Base-by-base conservation (phyloP, 192 early-diverging fungal species). In the Linnemannia exigua region DNA sequence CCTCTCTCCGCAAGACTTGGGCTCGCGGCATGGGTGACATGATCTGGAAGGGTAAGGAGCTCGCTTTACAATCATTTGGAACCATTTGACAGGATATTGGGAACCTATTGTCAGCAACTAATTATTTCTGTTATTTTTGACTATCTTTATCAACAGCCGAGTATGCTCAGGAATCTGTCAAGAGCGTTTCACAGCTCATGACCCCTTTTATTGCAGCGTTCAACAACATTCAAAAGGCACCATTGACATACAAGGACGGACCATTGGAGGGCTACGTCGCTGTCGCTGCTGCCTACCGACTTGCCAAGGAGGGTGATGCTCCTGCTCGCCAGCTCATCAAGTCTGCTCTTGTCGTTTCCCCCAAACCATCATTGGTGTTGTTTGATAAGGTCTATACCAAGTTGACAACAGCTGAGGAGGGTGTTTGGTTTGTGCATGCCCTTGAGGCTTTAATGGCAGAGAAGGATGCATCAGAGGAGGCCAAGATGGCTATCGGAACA, bases 301-400 rank as follows among this genome's bases (percentile, higher is more conserved):
- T 89, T 35, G 63, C 70, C 12, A 66, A 79, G 44, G 61, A 44
- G 15, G 79, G 80, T 20, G 67, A 89, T n/a, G 87, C 85, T 2
- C 47, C 54, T 0, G 48, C 81, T 52, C 77, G 76, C n/a, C 81
- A 89, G 52, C 76, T 87, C 15, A 67, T 77, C 54, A 83, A 89
- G 69, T 80, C 88, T 2, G 71, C 91, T 9, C 73, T 90, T 54
- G 74, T 83, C 6, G 77, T 87, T 35, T 79, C 77, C 8, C 84
- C 91, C 22, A 93, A 94, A 72, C 94, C 93, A 70, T 95, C 96
- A 9, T 95, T 95, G 67, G 88, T 96, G 16, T 84, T 97, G 51
- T 95, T 94, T 91, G 96, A 98, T 72, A 96, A 95, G 84, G 93
- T 94, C 41, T 98, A 94, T 75, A 91, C 90, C 70, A 96, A 96